Evolutionary conservation across 352 stramenopile genomes (phyloP).

Genomic region (Phytophthora sojae): DNA sequence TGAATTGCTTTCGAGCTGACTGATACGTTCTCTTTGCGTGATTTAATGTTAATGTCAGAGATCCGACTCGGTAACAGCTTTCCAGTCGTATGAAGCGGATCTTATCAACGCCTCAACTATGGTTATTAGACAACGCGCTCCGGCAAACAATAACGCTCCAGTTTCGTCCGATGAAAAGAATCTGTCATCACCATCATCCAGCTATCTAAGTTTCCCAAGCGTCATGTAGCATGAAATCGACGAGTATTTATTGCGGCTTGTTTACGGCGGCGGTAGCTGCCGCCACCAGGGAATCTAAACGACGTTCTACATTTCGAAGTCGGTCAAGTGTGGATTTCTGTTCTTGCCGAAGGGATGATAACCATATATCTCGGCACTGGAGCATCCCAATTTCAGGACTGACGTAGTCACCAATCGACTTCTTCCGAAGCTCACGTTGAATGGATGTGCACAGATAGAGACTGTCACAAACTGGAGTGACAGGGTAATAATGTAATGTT

Average conservation of each 20-base stretch:
- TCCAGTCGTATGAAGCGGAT: conserved; percentile 58
- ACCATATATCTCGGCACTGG: conserved; percentile 51
- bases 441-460: conserved; percentile 48
- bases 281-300: conserved; percentile 46
- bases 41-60: conserved; percentile 24
- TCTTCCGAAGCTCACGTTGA: conserved; percentile 61
- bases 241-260: conserved; percentile 12
- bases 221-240: conserved; percentile 32
- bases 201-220: conserved; percentile 55
- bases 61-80: conserved; percentile 37
- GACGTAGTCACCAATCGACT: conserved; percentile 50
- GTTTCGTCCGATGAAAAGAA: conserved; percentile 30
- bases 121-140: conserved; percentile 51
- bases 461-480: conserved; percentile 29
- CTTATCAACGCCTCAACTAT: conserved; percentile 69
- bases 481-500: conserved; percentile 5
- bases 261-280: conserved; percentile 24
- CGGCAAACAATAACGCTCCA: conserved; percentile 30
- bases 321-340: conserved; percentile 51
- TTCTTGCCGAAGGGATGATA: conserved; percentile 54
- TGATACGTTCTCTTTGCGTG: neutral
- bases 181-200: conserved; percentile 17
- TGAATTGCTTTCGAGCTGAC: conserved; percentile 12
- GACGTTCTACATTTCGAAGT: conserved; percentile 49
- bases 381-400: conserved; percentile 53